Evolutionary conservation across 225 moss, liverwort and hornwort genomes (phyloP), one percentile per base, ranked within the genome.

Genomic region (Bryum argenteum): DNA sequence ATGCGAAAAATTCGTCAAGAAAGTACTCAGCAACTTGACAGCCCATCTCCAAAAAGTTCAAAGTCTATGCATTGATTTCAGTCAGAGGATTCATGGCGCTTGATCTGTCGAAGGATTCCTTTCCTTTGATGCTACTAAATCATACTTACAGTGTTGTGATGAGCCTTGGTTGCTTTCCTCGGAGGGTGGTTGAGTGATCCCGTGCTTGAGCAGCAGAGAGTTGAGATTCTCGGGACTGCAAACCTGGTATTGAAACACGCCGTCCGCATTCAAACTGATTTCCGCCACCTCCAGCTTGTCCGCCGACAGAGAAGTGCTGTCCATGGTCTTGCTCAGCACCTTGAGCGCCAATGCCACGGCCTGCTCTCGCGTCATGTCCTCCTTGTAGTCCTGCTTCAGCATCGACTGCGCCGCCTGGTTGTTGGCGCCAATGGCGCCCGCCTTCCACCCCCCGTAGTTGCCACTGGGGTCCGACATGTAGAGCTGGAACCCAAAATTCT

Each of bases 171-270:
- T 84, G 15, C 52, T 69, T 67, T 95, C 90, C 61, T 84, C 80
- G 42, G 78, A 75, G 53, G 88, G 87, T 83, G 88, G 87, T 84
- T 95, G 95, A 2, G 92, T 92, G 79, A 95, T 95, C 66, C 91
- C 92, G 77, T 89, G 74, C 71, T 92, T 95, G 65, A 91, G 72
- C 60, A 95, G 89, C 78, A 95, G 72, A 72, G 89, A 86, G 77
- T 95, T 92, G 74, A 95, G 79, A 62, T 80, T 80, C 17, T 63
- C 80, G 0, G 80, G 67, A 66, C 72, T 75, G 41, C 75, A 75
- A 39, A 75, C 75, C 60, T 67, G 67, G 51, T 75, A 75, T 13
- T 75, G 75, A 15, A 75, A 67, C 58, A 67, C 67, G 23, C 75
- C 75, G 18, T 75, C 75, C 12, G 75, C 39, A 47, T 26, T 67